Conservation (phyloP, 2,329 filamentous ascomycete genomes). For the Pseudogymnoascus pannorum region DNA sequence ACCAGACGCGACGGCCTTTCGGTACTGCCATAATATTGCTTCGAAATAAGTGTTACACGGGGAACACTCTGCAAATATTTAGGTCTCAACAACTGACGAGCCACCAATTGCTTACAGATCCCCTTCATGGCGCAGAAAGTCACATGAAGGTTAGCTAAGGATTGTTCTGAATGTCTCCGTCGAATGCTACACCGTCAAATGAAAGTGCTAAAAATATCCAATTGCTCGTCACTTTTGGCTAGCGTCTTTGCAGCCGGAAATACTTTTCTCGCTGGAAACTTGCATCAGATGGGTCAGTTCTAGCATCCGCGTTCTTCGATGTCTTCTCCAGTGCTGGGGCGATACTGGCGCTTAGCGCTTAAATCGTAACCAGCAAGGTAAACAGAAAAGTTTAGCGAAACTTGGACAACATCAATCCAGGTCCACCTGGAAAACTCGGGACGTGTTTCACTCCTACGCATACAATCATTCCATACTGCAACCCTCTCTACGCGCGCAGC, state of each 20-base stretch:
- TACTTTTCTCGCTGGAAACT: neutral
- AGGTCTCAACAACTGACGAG: neutral
- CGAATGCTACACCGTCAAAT: neutral
- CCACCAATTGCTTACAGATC: neutral
- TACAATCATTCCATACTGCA: neutral
- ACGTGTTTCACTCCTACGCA: neutral
- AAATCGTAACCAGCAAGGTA: slow-evolving; percentile 9
- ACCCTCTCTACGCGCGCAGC: neutral
- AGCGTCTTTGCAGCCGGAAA: neutral
- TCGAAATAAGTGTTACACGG: slow-evolving; percentile 1
- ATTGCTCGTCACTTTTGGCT: neutral
- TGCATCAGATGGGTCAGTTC: neutral
- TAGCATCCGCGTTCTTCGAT: neutral
- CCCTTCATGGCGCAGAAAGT: neutral
- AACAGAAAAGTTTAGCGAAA: slow-evolving; percentile 9
- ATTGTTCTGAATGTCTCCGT: neutral
- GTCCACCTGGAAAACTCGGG: slow-evolving; percentile 6
- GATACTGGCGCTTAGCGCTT: slow-evolving; percentile 8
- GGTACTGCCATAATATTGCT: slow-evolving; percentile 2
- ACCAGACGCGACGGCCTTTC: neutral
- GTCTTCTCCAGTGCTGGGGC: neutral
- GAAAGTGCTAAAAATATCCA: neutral
- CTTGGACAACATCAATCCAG: slow-evolving; percentile 2
- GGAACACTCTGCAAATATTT: slow-evolving; percentile 2
- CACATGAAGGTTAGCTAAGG: neutral